Conservation (phyloP, 768 basidiomycete species). For the Amanita muscaria region DNA sequence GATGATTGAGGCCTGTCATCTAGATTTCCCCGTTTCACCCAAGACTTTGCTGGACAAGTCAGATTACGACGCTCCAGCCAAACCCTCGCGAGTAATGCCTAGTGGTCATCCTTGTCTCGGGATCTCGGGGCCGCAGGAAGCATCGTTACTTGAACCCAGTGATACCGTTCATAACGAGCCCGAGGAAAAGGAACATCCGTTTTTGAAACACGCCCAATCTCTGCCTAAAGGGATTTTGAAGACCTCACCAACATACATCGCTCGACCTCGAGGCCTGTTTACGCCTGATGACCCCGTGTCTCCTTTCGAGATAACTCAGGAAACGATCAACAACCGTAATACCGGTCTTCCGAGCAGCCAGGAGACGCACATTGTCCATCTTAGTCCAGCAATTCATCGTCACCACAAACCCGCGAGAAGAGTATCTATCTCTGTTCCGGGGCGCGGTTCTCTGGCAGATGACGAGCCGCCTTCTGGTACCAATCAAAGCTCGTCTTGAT, state of each 20-base stretch:
- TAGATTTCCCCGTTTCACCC: conserved; percentile 3
- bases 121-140: background rate
- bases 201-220: background rate
- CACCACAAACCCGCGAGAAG: background rate
- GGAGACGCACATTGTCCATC: conserved; percentile 2
- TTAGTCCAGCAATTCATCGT: background rate
- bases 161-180: background rate
- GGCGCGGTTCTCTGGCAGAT: too few species aligned
- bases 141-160: background rate
- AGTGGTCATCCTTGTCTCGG: background rate
- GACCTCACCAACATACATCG: conserved; percentile 6
- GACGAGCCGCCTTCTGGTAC: too few species aligned
- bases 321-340: too few species aligned
- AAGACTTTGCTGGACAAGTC: background rate
- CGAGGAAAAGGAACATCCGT: background rate
- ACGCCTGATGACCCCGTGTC: too few species aligned
- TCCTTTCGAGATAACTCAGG: too few species aligned
- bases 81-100: conserved; percentile 1
- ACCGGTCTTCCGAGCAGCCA: background rate
- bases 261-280: background rate
- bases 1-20: too few species aligned
- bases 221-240: conserved; percentile 6
- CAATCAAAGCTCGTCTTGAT: too few species aligned
- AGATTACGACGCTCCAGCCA: background rate
- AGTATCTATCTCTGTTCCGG: conserved; percentile 5